Base-by-base conservation (phyloP, 2,329 filamentous ascomycete genomes). In the Lasiodiplodia sp. region DNA sequence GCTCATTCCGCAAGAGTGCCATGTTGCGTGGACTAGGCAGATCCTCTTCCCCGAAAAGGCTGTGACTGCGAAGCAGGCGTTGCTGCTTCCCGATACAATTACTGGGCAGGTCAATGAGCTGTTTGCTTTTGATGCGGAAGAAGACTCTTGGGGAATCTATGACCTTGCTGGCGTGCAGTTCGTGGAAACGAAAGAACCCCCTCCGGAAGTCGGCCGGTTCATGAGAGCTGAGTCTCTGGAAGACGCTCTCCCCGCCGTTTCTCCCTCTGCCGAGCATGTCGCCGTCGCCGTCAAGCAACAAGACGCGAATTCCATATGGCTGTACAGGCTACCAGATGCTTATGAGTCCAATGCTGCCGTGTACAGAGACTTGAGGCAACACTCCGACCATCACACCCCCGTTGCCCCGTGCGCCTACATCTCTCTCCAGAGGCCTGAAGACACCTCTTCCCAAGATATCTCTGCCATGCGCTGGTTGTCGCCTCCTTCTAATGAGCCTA, bases 11-110 rank as follows among this genome's bases (percentile, higher is more conserved):
- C 77, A 78, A 53, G 70, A 77, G 2, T 78, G 77, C 11, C 78
- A 80, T 34, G 70, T 74, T 2, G 76, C 77, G 1, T 81, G 79
- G 79, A 81, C 79, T 0, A 76, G 75, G 28, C 77, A 77, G 37
- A 76, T 81, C 34, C 75, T 81, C n/a, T 81, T 81, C 55, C 79
- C 79, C 1, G 79, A 81, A 69, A 79, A 75, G 14, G 74, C 78
- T 18, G 75, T 73, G 44, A 78, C 78, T 64, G 79, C 79, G 28
- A 73, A 78, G 16, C 79, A 81, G 68, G 79, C 79, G 2, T 78
- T 78, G 14, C 70, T 81, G 1, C 74, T 81, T 44, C 79, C 79
- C 21, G 79, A 80, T 67, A 73, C 76, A 0, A 75, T 77, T 25
- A 79, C 77, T 0, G 78, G 78, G 0, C 78, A 79, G 1, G 75